Percentiles rank a stretch among this genome's conserved stretches.
Conservation (phyloP, 352 stramenopile genomes). For the Globisporangium lucens region DNA sequence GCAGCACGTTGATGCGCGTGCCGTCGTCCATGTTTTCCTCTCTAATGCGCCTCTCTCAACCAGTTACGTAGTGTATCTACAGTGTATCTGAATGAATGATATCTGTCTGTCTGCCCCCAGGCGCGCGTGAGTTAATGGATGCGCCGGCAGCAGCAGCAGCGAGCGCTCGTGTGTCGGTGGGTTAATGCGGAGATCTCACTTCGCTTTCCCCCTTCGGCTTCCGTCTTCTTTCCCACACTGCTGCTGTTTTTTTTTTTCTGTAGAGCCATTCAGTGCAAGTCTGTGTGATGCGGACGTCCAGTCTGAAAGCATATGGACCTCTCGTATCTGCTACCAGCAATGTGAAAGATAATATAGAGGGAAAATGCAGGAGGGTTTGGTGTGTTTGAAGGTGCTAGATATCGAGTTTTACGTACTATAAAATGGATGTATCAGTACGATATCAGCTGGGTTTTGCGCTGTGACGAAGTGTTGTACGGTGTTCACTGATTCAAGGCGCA, state of each 20-base stretch:
- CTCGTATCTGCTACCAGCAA: background rate
- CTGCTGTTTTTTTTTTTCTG: background rate
- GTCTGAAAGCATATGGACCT: background rate
- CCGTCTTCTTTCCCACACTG: background rate
- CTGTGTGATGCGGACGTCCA: background rate
- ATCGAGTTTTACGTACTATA: background rate
- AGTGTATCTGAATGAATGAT: background rate
- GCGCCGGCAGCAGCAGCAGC: background rate
- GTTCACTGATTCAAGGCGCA: background rate
- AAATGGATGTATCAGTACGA: background rate
- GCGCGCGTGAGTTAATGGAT: background rate
- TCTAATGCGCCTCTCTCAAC: background rate
- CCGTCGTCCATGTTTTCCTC: conserved; percentile 10
- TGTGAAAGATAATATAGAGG: too few species aligned
- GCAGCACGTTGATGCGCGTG: conserved; percentile 16
- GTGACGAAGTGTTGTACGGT: background rate
- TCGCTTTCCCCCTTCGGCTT: background rate
- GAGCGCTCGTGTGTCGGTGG: background rate
- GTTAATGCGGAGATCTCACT: background rate
- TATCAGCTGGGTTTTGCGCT: background rate
- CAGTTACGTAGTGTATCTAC: background rate
- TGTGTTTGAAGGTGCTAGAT: too few species aligned
- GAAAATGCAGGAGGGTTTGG: too few species aligned
- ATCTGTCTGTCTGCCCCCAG: background rate
- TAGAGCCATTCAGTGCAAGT: background rate